A percentile compares a stretch with the other conserved stretches of the same genome.
Evolutionary conservation across 1,284 basidiomycete species (phyloP).

Genomic region (Ceratobasidium papillatum): DNA sequence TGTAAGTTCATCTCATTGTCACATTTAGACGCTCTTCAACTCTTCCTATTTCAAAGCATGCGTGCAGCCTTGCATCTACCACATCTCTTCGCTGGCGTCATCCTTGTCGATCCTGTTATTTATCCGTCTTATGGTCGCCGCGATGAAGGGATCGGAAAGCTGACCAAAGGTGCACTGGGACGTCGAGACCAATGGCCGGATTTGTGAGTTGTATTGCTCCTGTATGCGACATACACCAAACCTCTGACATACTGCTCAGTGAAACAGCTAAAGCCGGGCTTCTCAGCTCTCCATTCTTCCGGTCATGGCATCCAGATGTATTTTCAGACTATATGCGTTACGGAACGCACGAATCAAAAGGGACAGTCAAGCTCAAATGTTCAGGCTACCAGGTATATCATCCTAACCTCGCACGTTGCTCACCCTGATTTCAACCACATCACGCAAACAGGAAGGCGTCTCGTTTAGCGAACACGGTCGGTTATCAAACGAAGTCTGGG

Average conservation of each 20-base stretch:
- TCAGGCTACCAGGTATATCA: constrained; percentile 51
- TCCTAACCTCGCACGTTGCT: too few relatives aligned
- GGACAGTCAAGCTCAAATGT: constrained; percentile 69
- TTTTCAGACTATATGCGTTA: constrained; percentile 74
- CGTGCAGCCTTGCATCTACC: constrained; percentile 72
- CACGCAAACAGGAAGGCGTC: constrained; percentile 58
- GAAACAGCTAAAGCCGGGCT: constrained; percentile 69
- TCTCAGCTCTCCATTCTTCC: constrained; percentile 71
- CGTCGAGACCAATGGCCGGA: constrained; percentile 73
- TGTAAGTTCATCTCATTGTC: constrained; percentile 57
- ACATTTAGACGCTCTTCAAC: constrained; percentile 24
- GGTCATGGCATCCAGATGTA: constrained; percentile 73
- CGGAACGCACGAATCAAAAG: constrained; percentile 60
- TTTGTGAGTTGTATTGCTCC: constrained; percentile 54
- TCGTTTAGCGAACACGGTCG: constrained; percentile 59
- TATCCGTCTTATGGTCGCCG: constrained; percentile 48
- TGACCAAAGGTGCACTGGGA: constrained; percentile 60
- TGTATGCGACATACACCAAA: background rate
- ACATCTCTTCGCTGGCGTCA: constrained; percentile 72
- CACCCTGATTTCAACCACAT: background rate
- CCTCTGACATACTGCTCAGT: constrained; percentile 51
- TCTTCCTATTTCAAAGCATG: constrained; percentile 53
- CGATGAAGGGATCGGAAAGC: background rate
- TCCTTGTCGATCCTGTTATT: constrained; percentile 85
- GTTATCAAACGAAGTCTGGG: constrained; percentile 58